Percentiles rank a stretch among this genome's conserved stretches.
Evolutionary conservation across 352 stramenopile genomes (phyloP).

Genomic region (Pythium sp.): DNA sequence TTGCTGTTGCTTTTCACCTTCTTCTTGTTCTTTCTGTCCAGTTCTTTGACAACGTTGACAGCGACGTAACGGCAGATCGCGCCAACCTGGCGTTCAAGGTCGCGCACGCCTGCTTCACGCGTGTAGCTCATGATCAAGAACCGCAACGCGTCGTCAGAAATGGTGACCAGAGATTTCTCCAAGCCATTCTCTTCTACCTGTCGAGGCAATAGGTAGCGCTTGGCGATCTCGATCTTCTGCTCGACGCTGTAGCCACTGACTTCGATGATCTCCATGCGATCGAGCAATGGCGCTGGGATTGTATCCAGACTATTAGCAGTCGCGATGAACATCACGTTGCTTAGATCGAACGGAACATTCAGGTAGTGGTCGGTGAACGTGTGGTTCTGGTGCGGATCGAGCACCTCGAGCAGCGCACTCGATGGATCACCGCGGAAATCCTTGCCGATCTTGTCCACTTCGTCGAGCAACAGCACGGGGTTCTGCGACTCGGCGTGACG

Average conservation of each 20-base stretch:
- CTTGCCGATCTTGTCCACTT: constrained; percentile 86
- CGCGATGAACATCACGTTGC: constrained; percentile 80
- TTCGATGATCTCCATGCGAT: constrained; percentile 86
- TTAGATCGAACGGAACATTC: constrained; percentile 87
- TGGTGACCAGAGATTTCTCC: constrained; percentile 34
- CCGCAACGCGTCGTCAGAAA: constrained; percentile 59
- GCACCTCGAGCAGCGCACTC: constrained; percentile 79
- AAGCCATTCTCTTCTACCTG: constrained; percentile 78
- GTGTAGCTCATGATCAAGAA: constrained; percentile 83
- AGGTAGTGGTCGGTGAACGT: constrained; percentile 87
- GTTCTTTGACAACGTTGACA: constrained; percentile 62
- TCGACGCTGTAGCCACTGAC: constrained; percentile 79
- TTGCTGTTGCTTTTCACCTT: not conserved
- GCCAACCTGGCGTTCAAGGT: constrained; percentile 76
- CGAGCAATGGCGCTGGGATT: constrained; percentile 69
- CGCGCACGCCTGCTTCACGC: constrained; percentile 83
- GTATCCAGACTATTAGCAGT: constrained; percentile 82
- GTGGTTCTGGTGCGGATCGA: constrained; percentile 85
- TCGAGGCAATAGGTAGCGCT: constrained; percentile 72
- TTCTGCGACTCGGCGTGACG: constrained; percentile 74
- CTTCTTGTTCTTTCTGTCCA: constrained; percentile 27
- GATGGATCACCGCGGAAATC: constrained; percentile 65
- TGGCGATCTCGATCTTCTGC: constrained; percentile 82
- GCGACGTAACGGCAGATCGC: constrained; percentile 74
- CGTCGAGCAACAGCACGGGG: constrained; percentile 80